Evolutionary conservation across 2,329 filamentous ascomycete species (phyloP).

Genomic region (Colletotrichum caudatum): DNA sequence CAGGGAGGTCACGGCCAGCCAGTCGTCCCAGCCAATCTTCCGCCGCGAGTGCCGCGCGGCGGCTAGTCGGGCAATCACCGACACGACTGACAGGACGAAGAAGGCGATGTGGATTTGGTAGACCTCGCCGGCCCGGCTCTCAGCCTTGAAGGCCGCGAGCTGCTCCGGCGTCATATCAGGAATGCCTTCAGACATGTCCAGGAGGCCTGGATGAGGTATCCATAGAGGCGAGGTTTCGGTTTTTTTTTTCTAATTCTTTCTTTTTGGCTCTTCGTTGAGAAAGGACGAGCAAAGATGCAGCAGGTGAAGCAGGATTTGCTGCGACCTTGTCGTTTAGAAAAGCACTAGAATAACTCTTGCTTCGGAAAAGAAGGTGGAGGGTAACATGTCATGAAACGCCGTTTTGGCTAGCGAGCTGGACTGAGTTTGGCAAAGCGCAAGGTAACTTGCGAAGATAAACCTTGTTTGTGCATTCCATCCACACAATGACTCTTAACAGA

Average conservation of each 20-base stretch:
- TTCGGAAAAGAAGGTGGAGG: too few relatives aligned
- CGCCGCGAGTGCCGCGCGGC: constrained; percentile 19
- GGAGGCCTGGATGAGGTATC: background rate
- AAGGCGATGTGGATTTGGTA: constrained; percentile 21
- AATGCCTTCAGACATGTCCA: constrained; percentile 27
- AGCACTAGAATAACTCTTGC: background rate
- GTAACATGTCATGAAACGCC: background rate
- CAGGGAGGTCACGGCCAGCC: constrained; percentile 23
- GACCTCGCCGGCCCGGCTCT: constrained; percentile 25
- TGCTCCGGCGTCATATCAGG: constrained; percentile 22
- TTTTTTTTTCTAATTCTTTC: too few relatives aligned
- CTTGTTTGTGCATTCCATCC: background rate
- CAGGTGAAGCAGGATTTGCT: too few relatives aligned
- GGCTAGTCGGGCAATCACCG: constrained; percentile 16
- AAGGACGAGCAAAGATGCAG: background rate
- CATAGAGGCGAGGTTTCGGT: background rate
- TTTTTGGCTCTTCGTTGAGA: background rate
- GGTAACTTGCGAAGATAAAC: background rate
- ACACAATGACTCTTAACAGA: background rate
- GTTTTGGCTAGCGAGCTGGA: background rate
- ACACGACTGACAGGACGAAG: constrained; percentile 23
- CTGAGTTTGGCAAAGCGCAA: background rate
- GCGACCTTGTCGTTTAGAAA: background rate
- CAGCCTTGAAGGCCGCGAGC: constrained; percentile 26
- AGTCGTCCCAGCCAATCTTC: constrained; percentile 30